A percentile compares a stretch with the other conserved stretches of the same genome.
Conservation (phyloP, 495 filamentous ascomycete species). For the Aspergillus egyptiacus region DNA sequence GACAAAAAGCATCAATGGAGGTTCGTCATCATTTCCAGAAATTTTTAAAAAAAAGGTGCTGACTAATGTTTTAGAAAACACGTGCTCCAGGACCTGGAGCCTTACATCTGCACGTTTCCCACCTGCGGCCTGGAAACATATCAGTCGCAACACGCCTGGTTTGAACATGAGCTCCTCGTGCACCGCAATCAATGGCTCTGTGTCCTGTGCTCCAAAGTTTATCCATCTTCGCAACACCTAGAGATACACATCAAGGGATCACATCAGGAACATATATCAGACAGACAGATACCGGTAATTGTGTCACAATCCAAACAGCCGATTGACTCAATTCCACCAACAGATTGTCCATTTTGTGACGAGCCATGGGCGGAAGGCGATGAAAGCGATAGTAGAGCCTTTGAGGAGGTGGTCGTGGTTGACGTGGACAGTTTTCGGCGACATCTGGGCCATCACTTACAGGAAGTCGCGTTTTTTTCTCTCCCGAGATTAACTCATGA, state of each 20-base stretch:
- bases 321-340: background rate
- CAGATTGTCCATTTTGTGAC: conserved; percentile 1
- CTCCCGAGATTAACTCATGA: background rate
- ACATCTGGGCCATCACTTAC: background rate
- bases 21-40: background rate
- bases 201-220: background rate
- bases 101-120: conserved; percentile 3
- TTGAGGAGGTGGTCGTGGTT: background rate
- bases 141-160: background rate
- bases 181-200: background rate
- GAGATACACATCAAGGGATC: background rate
- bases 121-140: background rate
- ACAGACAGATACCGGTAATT: background rate
- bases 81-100: background rate
- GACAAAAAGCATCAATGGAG: background rate
- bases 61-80: background rate
- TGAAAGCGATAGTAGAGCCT: background rate
- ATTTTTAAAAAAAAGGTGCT: no score
- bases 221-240: background rate
- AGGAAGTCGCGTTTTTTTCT: background rate
- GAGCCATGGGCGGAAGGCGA: background rate
- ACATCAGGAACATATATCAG: background rate
- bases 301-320: background rate
- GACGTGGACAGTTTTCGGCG: background rate
- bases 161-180: conserved; percentile 1